Base-by-base conservation (phyloP, 257 asterid species). In the Galeopsis tetrahit region DNA sequence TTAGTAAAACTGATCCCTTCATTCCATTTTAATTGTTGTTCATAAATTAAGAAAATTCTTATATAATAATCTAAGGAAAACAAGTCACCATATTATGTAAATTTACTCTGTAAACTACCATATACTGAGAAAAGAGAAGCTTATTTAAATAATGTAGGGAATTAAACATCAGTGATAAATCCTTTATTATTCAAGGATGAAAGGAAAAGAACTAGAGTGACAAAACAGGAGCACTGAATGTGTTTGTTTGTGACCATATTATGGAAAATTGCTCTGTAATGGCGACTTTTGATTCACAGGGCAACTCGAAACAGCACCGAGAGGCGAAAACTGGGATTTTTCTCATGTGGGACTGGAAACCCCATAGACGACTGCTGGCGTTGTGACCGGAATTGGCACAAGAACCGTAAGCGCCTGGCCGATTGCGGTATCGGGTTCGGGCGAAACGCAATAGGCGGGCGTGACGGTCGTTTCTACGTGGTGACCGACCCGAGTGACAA, bases 311-410 rank as follows among this genome's bases (percentile, higher is more conserved):
- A 89, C 79, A 88, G 93, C 83, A 92, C 95, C 0, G 93, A 89
- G 77, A 92, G 97, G 86, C 75, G 97, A 70, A 86, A 86, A 53
- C 88, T 92, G 14, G 97, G 97, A 57, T 91, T 40, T 76, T 86
- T 91, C 82, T 91, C 97, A 4, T 91, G 97, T 77, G 96, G 95
- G 33, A 89, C 90, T n/a, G 97, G 96, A 7, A 91, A 91, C 76
- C 97, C 97, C 1, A 89, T 88, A 4, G 97, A 92, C 69, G 97
- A 92, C 75, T 92, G 97, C 80, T 92, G 97, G 97, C 93, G 97
- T 11, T 92, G 97, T 68, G 96, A 88, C 48, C 76, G 78, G 31
- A 88, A 89, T 43, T 92, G 97, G 97, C 92, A 84, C 32, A 88
- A 80, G 81, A 92, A 92, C 79, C 90, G 97, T 11, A 92, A 89